Evolutionary conservation across 1,284 basidiomycete species (phyloP).

Genomic region (Puccinia coronata): DNA sequence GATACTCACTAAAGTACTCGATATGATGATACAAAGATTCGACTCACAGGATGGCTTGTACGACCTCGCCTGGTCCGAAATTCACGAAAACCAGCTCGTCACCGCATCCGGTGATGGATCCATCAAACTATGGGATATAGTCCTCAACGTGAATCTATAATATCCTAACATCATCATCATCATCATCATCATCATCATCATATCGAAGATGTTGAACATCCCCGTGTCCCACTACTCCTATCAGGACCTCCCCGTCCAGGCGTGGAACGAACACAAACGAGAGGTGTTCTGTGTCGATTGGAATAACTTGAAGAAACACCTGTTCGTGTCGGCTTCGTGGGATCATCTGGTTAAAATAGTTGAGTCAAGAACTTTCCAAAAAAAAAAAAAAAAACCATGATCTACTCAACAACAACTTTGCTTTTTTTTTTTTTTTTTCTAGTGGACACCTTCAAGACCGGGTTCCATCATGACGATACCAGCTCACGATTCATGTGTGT

Average conservation of each 20-base stretch:
- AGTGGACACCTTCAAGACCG: conserved; percentile 85
- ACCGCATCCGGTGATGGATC: conserved; percentile 88
- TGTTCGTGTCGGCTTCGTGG: conserved; percentile 78
- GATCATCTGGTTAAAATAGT: conserved; percentile 87
- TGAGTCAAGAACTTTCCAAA: conserved; percentile 60
- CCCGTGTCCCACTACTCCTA: background rate
- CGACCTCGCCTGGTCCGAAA: conserved; percentile 87
- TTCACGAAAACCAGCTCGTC: conserved; percentile 90
- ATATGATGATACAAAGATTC: conserved; percentile 66
- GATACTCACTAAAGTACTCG: too few species aligned
- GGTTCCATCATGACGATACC: conserved; percentile 77
- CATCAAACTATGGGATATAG: conserved; percentile 85
- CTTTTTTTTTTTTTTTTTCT: conserved; percentile 10
- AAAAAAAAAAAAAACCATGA: background rate
- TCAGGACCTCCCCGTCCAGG: conserved; percentile 80
- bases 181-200: background rate
- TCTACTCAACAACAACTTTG: background rate
- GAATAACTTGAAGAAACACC: conserved; percentile 90
- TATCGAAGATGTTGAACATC: too few species aligned
- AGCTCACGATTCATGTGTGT: conserved; percentile 80
- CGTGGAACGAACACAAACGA: conserved; percentile 88
- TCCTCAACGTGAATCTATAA: conserved; percentile 70
- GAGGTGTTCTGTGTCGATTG: conserved; percentile 96
- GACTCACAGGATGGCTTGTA: conserved; percentile 93
- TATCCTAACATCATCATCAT: conserved; percentile 5